Evolutionary conservation across 805 yeast species (phyloP), one percentile per base, ranked within the genome.

Genomic region (Vanderwaltozyma tropicalis): DNA sequence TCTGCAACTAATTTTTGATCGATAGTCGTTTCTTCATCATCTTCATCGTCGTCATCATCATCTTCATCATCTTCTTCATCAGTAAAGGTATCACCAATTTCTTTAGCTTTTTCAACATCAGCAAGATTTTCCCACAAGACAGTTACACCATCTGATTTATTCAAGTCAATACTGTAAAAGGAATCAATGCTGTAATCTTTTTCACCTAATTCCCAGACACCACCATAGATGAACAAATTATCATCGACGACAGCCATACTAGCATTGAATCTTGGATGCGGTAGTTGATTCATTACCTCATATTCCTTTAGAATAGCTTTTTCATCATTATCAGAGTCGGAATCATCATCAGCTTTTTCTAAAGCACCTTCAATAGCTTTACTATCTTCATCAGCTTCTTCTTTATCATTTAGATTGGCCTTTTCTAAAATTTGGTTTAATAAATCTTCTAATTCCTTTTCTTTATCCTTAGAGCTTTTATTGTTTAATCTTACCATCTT

Each of bases 211-310:
- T 92, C 97, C 78, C 80, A 89, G 31, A 79, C 74, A 48, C 97
- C 98, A 18, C 96, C 95, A 54, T 72, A 87, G 9, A 92, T 80
- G 59, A 77, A 89, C 41, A 87, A 66, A 0, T 70, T 72, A 54
- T 89, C 97, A 48, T 82, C 94, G 28, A 81, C 76, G 1, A 89
- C 95, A 40, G 94, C 78, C 4, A 86, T 74, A 3, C 88, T 64
- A 3, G 95, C 78, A 55, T 89, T 89, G 64, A 87, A 89, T 49
- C 97, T 69, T 2, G 88, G 75, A 53, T 89, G 96, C 2, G 97
- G 97, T 38, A 85, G 60, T 46, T 72, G 75, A 41, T 67, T 70
- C 43, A 74, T 61, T 0, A 79, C 53, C 2, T 79, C 78, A 46
- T 76, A 76, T 45, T 72, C 78, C 21, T 61, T 63, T 15, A 64